Percentiles rank a stretch among this genome's conserved stretches.
Conservation (phyloP, 2,329 filamentous ascomycete genomes). For the Diplocarpon rosae region DNA sequence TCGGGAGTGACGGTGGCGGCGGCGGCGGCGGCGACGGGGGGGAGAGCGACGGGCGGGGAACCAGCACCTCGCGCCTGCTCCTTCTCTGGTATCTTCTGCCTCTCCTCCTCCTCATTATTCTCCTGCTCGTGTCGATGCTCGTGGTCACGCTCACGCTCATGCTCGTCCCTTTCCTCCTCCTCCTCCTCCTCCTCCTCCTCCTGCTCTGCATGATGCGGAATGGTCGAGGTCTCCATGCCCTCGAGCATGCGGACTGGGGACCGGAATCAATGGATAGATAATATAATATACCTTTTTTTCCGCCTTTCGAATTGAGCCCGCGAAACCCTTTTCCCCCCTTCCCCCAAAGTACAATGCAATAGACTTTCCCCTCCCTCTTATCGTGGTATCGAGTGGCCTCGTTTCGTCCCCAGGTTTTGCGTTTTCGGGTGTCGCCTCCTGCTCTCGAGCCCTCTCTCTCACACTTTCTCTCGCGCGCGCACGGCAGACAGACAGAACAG, state of each 20-base stretch:
- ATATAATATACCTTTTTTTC: no score
- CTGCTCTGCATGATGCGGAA: neutral
- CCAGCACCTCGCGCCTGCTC: neutral
- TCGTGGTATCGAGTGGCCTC: no score
- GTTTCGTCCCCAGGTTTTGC: no score
- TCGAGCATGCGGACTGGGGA: neutral
- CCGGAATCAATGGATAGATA: neutral
- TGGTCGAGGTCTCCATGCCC: neutral
- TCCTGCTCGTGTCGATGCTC: neutral
- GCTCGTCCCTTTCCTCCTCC: neutral
- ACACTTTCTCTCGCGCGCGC: no score
- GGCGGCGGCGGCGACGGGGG: neutral
- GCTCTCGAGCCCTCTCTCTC: no score
- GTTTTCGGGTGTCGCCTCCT: no score
- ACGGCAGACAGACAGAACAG: no score
- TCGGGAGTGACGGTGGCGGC: neutral
- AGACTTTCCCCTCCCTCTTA: no score
- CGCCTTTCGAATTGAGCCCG: neutral
- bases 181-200: neutral
- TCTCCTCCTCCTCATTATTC: neutral
- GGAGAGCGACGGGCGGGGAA: neutral
- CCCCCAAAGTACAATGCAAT: no score
- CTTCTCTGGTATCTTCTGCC: no score
- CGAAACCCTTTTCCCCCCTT: no score
- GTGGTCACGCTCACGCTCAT: neutral